Base-by-base conservation (phyloP, 148 eudicot genomes). In the Chenopodium formosanum region DNA sequence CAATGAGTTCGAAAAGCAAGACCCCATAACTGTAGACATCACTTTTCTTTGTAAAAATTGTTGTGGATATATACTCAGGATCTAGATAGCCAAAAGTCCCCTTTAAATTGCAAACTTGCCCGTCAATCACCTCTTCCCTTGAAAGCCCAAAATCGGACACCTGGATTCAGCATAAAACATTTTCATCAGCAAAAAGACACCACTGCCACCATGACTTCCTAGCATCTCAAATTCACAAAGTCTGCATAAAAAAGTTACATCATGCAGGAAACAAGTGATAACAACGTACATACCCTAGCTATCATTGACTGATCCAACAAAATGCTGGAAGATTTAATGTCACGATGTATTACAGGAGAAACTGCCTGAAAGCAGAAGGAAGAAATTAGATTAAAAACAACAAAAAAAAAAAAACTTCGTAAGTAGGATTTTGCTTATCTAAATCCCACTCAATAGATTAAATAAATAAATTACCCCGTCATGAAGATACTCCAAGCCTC, bases 81-180 rank as follows among this genome's bases (percentile, higher is more conserved):
- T 96, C 99, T 9, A 96, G 92, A 86, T 96, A 96, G 25, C 99
- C 99, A 81, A 92, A 96, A 68, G 99, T 96, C 84, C 99, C 99
- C 70, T 83, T 90, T 82, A 95, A 73, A 82, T 93, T 90, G 32
- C 91, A 86, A 13, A 85, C 91, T 74, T 91, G 91, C 73, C 87
- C 89, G 68, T 84, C 88, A 70, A 91, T 86, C 85, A 86, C 84
- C 80, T 93, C 98, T 88, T 95, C 98, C 81, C 97, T 90, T 79
- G 97, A 95, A 75, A 95, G 93, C 83, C 99, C 99, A 83, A 96
- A 96, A 87, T 96, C 99, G 64, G 99, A 90, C 44, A 96, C 98
- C 98, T 94, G 83, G 12, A 72, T 76, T 31, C 75, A 46, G 67
- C 53, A 27, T n/a, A 62, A 50, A 31, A 29, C 40, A 37, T 37